Evolutionary conservation across 768 basidiomycete species (phyloP), one percentile per base, ranked within the genome.

Genomic region (Rhizopogon roseolus): DNA sequence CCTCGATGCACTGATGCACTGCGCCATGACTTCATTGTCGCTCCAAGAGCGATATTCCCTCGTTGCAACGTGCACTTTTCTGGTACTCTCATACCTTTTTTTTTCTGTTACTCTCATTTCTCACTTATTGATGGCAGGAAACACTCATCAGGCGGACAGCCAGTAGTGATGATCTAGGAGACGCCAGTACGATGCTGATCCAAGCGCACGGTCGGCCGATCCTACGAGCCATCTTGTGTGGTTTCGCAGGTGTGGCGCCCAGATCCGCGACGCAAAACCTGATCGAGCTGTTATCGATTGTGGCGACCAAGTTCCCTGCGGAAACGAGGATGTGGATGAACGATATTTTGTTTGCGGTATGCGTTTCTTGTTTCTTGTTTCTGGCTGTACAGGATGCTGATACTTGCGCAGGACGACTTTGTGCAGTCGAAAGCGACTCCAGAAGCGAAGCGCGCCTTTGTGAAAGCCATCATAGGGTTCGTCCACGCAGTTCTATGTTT

Each of bases 21-120:
- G 88, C 55, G 81, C 88, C 2, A 76, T 86, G 27, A 74, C 75
- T 34, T 81, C 87, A 4, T 69, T 95, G 16, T 71, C 81, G 2
- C 67, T 93, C 19, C 90, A 91, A 66, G 92, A 95, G 63, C 78
- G 91, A 37, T 95, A 93, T 66, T 90, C 90, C 0, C 74, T 96
- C 8, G 88, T 90, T 2, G 79, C 88, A 1, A 88, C 90, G 4
- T 86, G 85, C 59, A 86, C 80, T 36, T 36, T 36, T 5, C 34
- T 36, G 34, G 34, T 36, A 36, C 13, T 36, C 13, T 11, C 3
- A 10, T 22, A 1, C 29, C 29, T 29, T 36, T 13, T 13, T 36
- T 13, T 11, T 10, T 4, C 34, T 34, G 34, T 11, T 34, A 11
- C 13, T 34, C 34, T 34, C 34, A 3, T 10, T 10, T 34, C 34